Conservation (phyloP, 306 rosid species). For the Gynostemma pentaphyllum region DNA sequence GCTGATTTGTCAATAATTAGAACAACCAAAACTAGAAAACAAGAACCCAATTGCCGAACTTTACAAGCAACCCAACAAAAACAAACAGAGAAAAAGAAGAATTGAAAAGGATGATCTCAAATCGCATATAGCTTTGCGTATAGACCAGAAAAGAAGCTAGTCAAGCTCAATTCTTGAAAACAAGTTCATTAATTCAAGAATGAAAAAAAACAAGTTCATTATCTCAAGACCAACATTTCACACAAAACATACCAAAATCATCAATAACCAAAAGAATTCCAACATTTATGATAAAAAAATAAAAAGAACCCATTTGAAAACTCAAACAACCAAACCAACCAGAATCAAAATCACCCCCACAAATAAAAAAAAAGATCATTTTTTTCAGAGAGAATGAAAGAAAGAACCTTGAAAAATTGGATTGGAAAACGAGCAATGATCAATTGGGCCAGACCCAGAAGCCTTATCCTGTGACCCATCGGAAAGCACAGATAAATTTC, state of each 20-base stretch:
- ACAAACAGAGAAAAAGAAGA: neutral
- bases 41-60: neutral
- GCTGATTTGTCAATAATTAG: neutral
- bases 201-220: neutral
- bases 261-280: neutral
- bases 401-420: conserved; percentile 62
- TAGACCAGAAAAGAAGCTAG: neutral
- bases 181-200: neutral
- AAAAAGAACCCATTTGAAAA: neutral
- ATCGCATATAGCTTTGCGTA: neutral
- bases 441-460: conserved; percentile 28
- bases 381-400: neutral
- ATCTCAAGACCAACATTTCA: neutral
- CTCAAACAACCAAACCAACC: neutral
- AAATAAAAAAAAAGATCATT: neutral
- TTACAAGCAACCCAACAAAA: neutral
- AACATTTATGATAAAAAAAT: neutral
- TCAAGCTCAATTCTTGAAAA: neutral
- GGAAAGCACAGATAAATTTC: conserved; percentile 37
- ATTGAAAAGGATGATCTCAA: neutral
- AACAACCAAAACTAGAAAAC: neutral
- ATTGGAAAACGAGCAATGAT: conserved; percentile 43
- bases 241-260: neutral
- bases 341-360: neutral
- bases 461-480: conserved; percentile 42